phyloP scores from a whole-genome alignment of 768 basidiomycete genomes.

The Nevesoporus exiguus region DNA sequence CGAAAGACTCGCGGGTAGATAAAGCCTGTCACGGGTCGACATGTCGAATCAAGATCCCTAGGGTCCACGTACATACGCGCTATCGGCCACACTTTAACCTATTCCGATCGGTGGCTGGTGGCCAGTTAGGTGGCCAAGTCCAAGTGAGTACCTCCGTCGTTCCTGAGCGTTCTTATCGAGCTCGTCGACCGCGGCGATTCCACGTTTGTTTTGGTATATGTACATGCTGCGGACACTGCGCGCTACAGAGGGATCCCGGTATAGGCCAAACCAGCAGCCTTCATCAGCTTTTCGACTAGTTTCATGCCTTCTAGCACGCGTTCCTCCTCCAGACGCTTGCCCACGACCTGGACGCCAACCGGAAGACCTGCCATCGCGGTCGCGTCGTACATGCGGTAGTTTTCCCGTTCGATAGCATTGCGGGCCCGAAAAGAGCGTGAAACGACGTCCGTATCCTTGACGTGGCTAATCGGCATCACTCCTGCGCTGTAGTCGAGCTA shows the following conservation, averaged over 20 bases:
- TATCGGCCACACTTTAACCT: too few species aligned
- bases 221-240: not conserved
- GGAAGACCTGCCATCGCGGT: conserved; percentile 44
- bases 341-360: conserved; percentile 42
- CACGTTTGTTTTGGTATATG: not conserved
- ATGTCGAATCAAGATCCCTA: not conserved
- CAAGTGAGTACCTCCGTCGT: not conserved
- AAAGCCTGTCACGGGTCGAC: not conserved
- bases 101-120: too few species aligned
- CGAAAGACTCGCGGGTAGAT: not conserved
- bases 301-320: conserved; percentile 46
- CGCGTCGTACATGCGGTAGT: conserved; percentile 42
- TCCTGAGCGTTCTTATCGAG: not conserved
- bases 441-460: conserved; percentile 35
- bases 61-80: too few species aligned
- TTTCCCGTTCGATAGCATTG: conserved; percentile 38
- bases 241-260: conserved; percentile 21
- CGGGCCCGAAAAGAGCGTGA: conserved; percentile 23
- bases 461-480: conserved; percentile 43
- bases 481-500: conserved; percentile 46
- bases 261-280: conserved; percentile 22
- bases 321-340: conserved; percentile 45
- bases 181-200: not conserved
- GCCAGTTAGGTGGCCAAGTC: not conserved
- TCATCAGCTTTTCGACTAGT: conserved; percentile 33